phyloP scores from a whole-genome alignment of 2,329 filamentous ascomycete genomes.

The Penicillium sp. region DNA sequence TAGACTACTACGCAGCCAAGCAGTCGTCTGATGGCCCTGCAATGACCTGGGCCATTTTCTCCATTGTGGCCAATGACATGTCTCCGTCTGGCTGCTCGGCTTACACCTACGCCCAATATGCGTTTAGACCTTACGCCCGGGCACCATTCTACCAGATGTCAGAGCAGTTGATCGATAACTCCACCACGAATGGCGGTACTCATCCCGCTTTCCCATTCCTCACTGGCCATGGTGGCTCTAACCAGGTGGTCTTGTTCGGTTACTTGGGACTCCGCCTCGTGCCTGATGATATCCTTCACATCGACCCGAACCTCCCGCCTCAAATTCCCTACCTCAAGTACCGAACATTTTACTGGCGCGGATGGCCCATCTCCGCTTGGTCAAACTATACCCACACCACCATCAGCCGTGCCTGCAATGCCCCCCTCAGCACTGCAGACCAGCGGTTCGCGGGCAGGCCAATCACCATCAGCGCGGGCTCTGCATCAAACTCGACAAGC shows the following conservation, averaged over 20 bases:
- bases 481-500: constrained; percentile 39
- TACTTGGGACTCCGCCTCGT: constrained; percentile 65
- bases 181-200: constrained; percentile 61
- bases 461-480: constrained; percentile 61
- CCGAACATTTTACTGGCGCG: constrained; percentile 66
- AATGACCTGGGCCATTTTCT: constrained; percentile 73
- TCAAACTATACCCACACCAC: constrained; percentile 67
- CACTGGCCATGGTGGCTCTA: constrained; percentile 68
- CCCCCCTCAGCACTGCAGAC: constrained; percentile 54
- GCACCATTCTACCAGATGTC: constrained; percentile 71
- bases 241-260: constrained; percentile 67
- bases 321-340: constrained; percentile 63
- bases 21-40: constrained; percentile 68
- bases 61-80: constrained; percentile 64
- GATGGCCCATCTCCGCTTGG: constrained; percentile 61
- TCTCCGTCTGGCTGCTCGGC: constrained; percentile 67
- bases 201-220: constrained; percentile 71
- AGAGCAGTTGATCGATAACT: constrained; percentile 66
- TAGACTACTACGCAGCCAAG: constrained; percentile 69
- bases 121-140: constrained; percentile 63
- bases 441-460: constrained; percentile 51
- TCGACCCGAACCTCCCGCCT: constrained; percentile 65
- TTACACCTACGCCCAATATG: constrained; percentile 67
- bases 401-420: constrained; percentile 53
- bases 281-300: constrained; percentile 57